Base-by-base conservation (phyloP, 148 eudicot species). In the Agrostemma githago region DNA sequence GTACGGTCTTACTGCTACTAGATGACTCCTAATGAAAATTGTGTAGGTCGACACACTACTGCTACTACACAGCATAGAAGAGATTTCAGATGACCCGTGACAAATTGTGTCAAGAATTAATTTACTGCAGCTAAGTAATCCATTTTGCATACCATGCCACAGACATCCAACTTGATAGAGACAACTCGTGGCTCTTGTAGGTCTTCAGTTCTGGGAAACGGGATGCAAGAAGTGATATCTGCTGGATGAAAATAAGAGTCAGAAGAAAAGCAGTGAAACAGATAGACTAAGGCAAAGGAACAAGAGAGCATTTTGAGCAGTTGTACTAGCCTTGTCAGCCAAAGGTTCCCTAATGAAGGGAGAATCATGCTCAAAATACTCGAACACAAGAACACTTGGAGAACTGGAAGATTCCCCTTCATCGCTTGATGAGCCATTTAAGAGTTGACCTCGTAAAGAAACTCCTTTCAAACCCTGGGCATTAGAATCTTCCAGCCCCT, bases 301-400 rank as follows among this genome's bases (percentile, higher is more conserved):
- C 17, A n/a, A 10, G 37, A 12, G 46, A 19, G 5, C 26, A 10
- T 11, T 5, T 34, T 38, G 39, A 63, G 62, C 56, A 80, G 42
- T 51, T 41, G 64, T 19, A 76, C 92, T 80, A 78, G 76, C 98
- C 96, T 95, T 95, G 73, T 90, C 93, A 78, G 96, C 89, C 80
- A 95, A 82, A 54, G 98, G 98, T 83, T 90, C 96, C 58, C 97
- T 92, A 72, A 77, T 79, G 85, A 74, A 92, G 39, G 99, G 99
- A 61, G 79, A 83, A 79, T 83, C 84, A 58, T 70, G 84, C 81
- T 89, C 99, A 40, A 92, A 80, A 80, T 86, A 89, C 62, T 95
- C 90, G 26, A 88, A 92, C 40, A 85, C 8, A 66, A 84, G 88
- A 48, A 60, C 85, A 67, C 96, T 87, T n/a, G 89, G 93, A 66